These are phyloP conservation scores for Calocybe indica DNA, from an alignment of 768 basidiomycete species.

Conservation along the genomic window DNA sequence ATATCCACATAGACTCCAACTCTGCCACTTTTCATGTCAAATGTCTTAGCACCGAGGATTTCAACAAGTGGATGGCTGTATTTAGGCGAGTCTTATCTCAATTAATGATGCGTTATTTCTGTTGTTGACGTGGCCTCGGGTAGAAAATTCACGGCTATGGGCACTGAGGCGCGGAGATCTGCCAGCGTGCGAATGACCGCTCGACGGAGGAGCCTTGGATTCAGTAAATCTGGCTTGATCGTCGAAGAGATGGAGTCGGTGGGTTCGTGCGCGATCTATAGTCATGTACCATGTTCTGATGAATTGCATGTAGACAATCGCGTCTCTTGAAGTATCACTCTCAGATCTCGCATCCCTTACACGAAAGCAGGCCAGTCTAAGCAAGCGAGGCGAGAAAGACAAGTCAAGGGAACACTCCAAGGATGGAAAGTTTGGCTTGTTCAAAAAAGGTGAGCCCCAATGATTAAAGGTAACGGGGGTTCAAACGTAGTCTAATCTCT, in stretches of 20 bases:
- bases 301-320: slow-evolving; percentile 39
- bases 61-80: slow-evolving; percentile 66
- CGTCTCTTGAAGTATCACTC: slow-evolving; percentile 53
- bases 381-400: slow-evolving; percentile 47
- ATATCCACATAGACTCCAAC: slow-evolving; percentile 76
- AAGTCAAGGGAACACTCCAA: slow-evolving; percentile 39
- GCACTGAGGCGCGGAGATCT: slow-evolving; percentile 37
- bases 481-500: slow-evolving; percentile 1
- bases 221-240: slow-evolving; percentile 44
- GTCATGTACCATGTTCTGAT: slow-evolving; percentile 1
- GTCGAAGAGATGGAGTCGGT: slow-evolving; percentile 67
- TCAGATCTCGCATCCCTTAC: slow-evolving; percentile 30
- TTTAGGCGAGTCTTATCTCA: slow-evolving; percentile 46
- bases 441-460: slow-evolving; percentile 48
- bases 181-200: slow-evolving; percentile 30
- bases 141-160: slow-evolving; percentile 61
- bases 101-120: slow-evolving; percentile 3
- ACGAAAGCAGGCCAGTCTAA: slow-evolving; percentile 29
- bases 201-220: slow-evolving; percentile 35
- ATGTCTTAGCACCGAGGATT: slow-evolving; percentile 67
- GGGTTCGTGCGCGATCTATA: slow-evolving; percentile 15
- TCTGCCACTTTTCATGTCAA: slow-evolving; percentile 80
- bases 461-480: background rate
- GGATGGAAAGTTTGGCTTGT: slow-evolving; percentile 46
- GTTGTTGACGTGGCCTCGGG: slow-evolving; percentile 10